Evolutionary conservation across 1,284 basidiomycete genomes (phyloP).

Genomic region (Tilletia walkeri): DNA sequence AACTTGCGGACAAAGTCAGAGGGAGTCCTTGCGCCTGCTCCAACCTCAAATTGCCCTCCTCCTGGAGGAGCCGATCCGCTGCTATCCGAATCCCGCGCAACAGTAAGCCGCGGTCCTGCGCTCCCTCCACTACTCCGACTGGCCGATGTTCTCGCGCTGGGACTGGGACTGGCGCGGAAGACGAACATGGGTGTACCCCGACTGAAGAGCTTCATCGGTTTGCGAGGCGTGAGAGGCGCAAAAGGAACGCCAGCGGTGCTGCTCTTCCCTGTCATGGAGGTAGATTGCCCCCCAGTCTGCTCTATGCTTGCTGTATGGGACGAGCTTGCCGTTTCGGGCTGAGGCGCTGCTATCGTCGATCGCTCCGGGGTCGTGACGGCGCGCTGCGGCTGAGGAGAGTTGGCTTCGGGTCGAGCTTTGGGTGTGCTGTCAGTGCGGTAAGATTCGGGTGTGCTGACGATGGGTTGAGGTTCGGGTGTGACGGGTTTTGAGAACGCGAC

Average conservation of each 20-base stretch:
- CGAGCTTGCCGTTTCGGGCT: not conserved
- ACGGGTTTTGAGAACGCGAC: not conserved
- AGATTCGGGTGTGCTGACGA: not conserved
- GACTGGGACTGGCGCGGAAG: slow-evolving; percentile 13
- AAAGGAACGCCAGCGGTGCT: not conserved
- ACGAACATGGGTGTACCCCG: slow-evolving; percentile 14
- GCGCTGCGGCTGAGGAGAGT: not conserved
- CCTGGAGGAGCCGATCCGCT: not conserved
- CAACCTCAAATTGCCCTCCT: not conserved
- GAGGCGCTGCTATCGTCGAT: no score
- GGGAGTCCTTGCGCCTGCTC: slow-evolving; percentile 10
- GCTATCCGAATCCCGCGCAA: not conserved
- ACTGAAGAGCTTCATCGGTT: slow-evolving; percentile 14
- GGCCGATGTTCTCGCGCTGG: not conserved
- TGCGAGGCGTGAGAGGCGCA: not conserved
- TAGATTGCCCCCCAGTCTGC: not conserved
- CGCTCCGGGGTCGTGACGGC: no score
- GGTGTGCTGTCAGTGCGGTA: not conserved
- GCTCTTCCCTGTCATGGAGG: not conserved
- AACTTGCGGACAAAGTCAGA: slow-evolving; percentile 13
- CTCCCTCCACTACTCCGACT: not conserved
- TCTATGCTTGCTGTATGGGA: not conserved
- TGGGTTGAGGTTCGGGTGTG: not conserved
- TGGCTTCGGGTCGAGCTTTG: not conserved
- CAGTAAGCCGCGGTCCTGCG: not conserved